A percentile compares a stretch with the other conserved stretches of the same genome.
phyloP scores from a whole-genome alignment of 495 filamentous ascomycete genomes.

The Daldinia vernicosa region DNA sequence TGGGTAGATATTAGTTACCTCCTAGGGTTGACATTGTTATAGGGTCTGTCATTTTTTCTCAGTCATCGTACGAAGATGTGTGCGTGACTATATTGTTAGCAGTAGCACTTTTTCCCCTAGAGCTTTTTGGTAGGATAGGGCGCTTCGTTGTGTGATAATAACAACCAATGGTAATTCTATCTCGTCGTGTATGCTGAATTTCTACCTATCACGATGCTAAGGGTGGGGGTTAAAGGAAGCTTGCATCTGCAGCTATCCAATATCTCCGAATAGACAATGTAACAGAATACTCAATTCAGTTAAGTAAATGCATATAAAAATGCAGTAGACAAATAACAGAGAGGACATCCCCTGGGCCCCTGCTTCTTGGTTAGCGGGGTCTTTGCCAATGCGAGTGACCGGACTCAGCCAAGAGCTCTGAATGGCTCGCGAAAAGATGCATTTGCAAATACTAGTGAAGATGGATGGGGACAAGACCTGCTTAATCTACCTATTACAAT shows the following conservation, averaged over 20 bases:
- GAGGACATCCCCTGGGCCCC: constrained; percentile 12
- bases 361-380: constrained; percentile 29
- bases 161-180: constrained; percentile 34
- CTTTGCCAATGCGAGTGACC: constrained; percentile 15
- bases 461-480: constrained; percentile 12
- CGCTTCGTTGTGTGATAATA: constrained; percentile 39
- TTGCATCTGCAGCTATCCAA: constrained; percentile 36
- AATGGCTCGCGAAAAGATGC: constrained; percentile 23
- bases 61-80: constrained; percentile 1
- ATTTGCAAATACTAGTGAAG: constrained; percentile 16
- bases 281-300: constrained; percentile 1
- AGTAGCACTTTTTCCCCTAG: constrained; percentile 1
- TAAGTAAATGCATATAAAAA: not conserved
- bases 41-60: not conserved
- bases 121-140: constrained; percentile 38
- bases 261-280: constrained; percentile 29
- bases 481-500: constrained; percentile 23
- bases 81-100: constrained; percentile 15
- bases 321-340: constrained; percentile 6
- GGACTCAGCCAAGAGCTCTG: constrained; percentile 9
- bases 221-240: constrained; percentile 25
- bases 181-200: constrained; percentile 29
- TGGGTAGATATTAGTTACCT: not conserved
- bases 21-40: not conserved
- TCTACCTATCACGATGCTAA: constrained; percentile 37